phyloP scores from a whole-genome alignment of 2,329 filamentous ascomycete genomes.

The Xylaria sp. region DNA sequence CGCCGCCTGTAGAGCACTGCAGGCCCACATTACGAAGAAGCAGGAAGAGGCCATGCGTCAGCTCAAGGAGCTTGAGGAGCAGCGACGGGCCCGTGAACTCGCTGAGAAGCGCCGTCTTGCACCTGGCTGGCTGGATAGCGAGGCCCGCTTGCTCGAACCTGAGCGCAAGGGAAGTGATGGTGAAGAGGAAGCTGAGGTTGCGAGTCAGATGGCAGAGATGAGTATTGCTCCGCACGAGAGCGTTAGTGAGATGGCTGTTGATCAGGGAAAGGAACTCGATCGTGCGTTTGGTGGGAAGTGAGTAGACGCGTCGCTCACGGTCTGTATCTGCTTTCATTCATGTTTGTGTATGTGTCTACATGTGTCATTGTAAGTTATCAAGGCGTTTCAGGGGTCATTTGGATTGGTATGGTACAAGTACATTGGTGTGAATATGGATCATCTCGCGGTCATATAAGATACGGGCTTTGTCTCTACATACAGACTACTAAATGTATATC shows the following conservation, averaged over 20 bases:
- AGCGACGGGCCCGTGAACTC: constrained; percentile 59
- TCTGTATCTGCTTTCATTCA: not conserved
- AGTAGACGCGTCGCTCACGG: constrained; percentile 1
- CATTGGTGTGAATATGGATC: not conserved
- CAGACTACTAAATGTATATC: not conserved
- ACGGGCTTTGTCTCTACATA: not conserved
- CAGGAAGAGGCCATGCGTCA: constrained; percentile 62
- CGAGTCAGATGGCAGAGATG: constrained; percentile 29
- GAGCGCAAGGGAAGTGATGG: constrained; percentile 41
- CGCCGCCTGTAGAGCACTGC: constrained; percentile 71
- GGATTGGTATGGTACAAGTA: not conserved
- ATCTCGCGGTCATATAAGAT: no score
- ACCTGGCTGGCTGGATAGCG: constrained; percentile 75
- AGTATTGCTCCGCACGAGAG: constrained; percentile 24
- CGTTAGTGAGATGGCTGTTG: constrained; percentile 39
- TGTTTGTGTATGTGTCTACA: not conserved
- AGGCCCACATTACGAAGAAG: constrained; percentile 66
- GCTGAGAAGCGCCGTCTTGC: constrained; percentile 75
- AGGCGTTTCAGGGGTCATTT: not conserved
- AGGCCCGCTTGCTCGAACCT: constrained; percentile 63
- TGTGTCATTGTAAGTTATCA: not conserved
- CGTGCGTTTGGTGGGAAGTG: constrained; percentile 47
- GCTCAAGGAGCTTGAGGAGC: constrained; percentile 65
- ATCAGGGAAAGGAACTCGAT: constrained; percentile 53
- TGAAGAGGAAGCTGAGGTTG: constrained; percentile 9